A percentile compares a stretch with the other conserved stretches of the same genome.
Evolutionary conservation across 2,329 filamentous ascomycete genomes (phyloP).

Genomic region (Thielaviopsis cerberus): DNA sequence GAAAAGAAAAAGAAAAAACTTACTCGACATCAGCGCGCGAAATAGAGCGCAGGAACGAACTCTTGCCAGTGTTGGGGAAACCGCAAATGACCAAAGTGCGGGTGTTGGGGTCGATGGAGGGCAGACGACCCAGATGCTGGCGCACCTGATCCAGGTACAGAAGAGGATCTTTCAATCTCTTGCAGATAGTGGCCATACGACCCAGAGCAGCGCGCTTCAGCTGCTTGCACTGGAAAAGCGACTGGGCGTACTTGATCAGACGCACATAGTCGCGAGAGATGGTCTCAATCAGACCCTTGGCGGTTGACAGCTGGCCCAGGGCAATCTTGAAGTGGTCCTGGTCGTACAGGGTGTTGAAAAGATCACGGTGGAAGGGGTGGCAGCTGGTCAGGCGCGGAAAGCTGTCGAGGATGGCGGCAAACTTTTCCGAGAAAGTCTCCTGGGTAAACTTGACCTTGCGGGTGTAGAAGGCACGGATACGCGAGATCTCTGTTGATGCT

Average conservation of each 20-base stretch:
- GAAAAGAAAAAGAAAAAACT: background rate
- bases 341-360: constrained; percentile 93
- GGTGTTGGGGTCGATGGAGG: constrained; percentile 95
- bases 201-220: constrained; percentile 89
- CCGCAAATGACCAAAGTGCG: constrained; percentile 90
- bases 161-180: constrained; percentile 82
- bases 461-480: constrained; percentile 58
- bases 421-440: constrained; percentile 91
- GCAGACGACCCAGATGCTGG: constrained; percentile 91
- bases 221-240: constrained; percentile 96
- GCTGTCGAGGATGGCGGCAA: constrained; percentile 73
- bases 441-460: constrained; percentile 96
- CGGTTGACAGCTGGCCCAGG: constrained; percentile 84
- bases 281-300: constrained; percentile 90
- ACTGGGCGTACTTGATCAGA: constrained; percentile 78
- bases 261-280: constrained; percentile 92
- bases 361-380: constrained; percentile 71
- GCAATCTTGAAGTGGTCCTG: constrained; percentile 95
- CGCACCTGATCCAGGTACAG: constrained; percentile 81
- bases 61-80: constrained; percentile 96
- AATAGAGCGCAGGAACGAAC: constrained; percentile 80
- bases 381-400: constrained; percentile 88
- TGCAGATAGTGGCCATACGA: constrained; percentile 95
- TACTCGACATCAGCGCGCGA: constrained; percentile 79
- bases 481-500: constrained; percentile 8